Evolutionary conservation across 768 basidiomycete genomes (phyloP), one percentile per base, ranked within the genome.

Genomic region (Kondoa subrosea): DNA sequence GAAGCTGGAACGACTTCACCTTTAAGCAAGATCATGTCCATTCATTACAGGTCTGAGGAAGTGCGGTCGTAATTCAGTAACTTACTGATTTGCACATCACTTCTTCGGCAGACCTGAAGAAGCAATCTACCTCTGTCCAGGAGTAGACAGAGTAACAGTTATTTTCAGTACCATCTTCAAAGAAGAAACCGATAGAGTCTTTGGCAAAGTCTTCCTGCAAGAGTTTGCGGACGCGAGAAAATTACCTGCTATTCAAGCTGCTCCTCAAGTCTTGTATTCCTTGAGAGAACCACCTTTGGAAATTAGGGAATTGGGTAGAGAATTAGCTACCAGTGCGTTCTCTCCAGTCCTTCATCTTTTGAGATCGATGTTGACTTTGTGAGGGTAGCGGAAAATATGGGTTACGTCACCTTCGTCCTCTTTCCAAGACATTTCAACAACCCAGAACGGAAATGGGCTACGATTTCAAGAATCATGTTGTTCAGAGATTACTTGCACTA

Each of bases 401-500:
- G 93, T 69, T 97, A 96, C 77, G 89, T 97, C 26, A 97, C 93
- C 1, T 97, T 97, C 76, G 90, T 99, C 67, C 83, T 97, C 66
- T 97, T 91, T 81, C 93, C 95, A 29, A 89, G 91, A 57, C 95
- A 97, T 81, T 96, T 96, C 77, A 77, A 83, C 69, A 87, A 85
- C 73, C 80, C 84, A 1, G 77, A 81, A 25, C 80, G 83, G 25
- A 87, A 90, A 16, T 80, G 83, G 1, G 80, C 81, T 50, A 91
- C 91, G 16, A 95, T 96, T 76, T 91, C 91, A 31, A 90, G 90
- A 73, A 88, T 97, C 74, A 90, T 96, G 76, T 81, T 93, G 29
- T 97, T 99, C 87, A 84, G 95, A 67, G 91, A 96, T 77, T 96
- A 96, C 76, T 81, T 99, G n/a, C 95, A 99, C 79, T 97, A 97